A percentile compares a stretch with the other conserved stretches of the same genome.
phyloP scores from a whole-genome alignment of 1,139 yeast species.

The Groenewaldozyma sp. region DNA sequence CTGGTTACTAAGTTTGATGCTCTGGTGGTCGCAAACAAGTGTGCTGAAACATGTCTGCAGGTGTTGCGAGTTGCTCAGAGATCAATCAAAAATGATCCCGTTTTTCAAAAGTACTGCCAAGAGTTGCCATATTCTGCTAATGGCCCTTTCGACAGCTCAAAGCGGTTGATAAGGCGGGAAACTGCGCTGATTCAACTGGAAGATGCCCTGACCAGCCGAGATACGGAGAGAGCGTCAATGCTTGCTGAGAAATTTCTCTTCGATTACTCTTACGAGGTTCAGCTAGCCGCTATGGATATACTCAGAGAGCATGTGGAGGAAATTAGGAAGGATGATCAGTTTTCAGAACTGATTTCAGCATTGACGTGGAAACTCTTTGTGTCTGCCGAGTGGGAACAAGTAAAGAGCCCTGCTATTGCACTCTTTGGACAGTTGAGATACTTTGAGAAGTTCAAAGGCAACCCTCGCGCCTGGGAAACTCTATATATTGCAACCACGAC shows the following conservation, averaged over 20 bases:
- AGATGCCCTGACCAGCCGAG: neutral
- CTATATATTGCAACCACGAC: neutral
- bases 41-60: neutral
- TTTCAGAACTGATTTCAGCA: slow-evolving; percentile 18
- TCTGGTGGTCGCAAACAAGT: slow-evolving; percentile 1
- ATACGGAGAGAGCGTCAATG: neutral
- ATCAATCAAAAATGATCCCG: neutral
- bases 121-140: neutral
- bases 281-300: slow-evolving; percentile 33
- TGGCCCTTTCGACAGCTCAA: neutral
- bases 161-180: neutral
- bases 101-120: neutral
- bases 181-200: neutral
- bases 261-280: slow-evolving; percentile 44
- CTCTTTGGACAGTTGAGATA: slow-evolving; percentile 29
- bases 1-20: slow-evolving; percentile 3
- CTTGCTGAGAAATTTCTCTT: slow-evolving; percentile 21
- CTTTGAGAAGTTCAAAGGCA: neutral
- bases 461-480: neutral
- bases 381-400: slow-evolving; percentile 33
- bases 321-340: neutral
- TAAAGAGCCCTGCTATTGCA: slow-evolving; percentile 36
- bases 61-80: neutral
- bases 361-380: slow-evolving; percentile 23
- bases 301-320: slow-evolving; percentile 11